Evolutionary conservation across 2,329 filamentous ascomycete species (phyloP).

Genomic region (Sporothrix pseudoabietina): DNA sequence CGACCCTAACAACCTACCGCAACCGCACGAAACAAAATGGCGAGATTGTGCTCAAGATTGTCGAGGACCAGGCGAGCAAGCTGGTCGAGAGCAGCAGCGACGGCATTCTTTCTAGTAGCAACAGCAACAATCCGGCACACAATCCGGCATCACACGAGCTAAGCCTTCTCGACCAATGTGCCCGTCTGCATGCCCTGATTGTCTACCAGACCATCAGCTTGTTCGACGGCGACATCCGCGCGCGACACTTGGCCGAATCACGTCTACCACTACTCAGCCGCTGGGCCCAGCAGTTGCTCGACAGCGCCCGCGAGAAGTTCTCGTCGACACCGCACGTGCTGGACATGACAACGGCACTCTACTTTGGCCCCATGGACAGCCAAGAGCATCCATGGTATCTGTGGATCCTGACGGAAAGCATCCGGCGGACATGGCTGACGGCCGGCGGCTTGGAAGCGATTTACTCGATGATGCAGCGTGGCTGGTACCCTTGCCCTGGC

Average conservation of each 20-base stretch:
- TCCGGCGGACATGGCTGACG: constrained; percentile 39
- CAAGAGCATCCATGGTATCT: constrained; percentile 34
- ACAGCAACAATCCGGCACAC: neutral
- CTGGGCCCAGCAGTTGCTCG: constrained; percentile 22
- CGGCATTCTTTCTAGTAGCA: neutral
- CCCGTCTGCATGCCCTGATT: constrained; percentile 52
- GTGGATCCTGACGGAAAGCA: constrained; percentile 43
- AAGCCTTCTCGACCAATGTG: constrained; percentile 41
- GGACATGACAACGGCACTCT: constrained; percentile 21
- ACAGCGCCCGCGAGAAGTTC: constrained; percentile 8
- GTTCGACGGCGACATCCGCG: constrained; percentile 54
- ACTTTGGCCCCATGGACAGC: constrained; percentile 17
- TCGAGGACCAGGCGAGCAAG: constrained; percentile 32
- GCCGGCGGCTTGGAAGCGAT: constrained; percentile 33
- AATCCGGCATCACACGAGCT: neutral
- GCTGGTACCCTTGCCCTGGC: constrained; percentile 36
- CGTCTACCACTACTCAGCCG: constrained; percentile 35
- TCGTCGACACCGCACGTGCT: neutral
- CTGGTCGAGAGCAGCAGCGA: constrained; percentile 5
- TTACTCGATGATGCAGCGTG: constrained; percentile 36
- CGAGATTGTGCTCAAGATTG: constrained; percentile 33
- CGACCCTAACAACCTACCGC: constrained; percentile 36
- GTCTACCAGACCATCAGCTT: constrained; percentile 54
- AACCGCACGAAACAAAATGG: constrained; percentile 33
- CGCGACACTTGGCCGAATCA: constrained; percentile 45